Evolutionary conservation across 768 basidiomycete species (phyloP).

Genomic region (Chiua virens): DNA sequence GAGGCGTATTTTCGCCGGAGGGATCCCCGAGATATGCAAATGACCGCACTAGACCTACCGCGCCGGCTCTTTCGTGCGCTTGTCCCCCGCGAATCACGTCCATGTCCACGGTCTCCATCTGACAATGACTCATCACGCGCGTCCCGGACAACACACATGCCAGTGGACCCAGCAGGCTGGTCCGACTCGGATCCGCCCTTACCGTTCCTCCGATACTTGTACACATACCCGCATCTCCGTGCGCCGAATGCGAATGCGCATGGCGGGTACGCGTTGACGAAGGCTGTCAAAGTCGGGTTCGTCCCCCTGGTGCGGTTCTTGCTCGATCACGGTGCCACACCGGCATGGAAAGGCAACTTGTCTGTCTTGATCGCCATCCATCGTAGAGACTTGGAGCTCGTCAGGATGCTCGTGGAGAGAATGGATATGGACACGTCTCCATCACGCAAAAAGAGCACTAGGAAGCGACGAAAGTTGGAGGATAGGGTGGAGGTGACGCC

Average conservation of each 20-base stretch:
- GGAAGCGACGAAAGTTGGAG: slow-evolving; percentile 54
- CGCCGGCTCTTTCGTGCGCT: slow-evolving; percentile 64
- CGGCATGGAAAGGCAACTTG: slow-evolving; percentile 56
- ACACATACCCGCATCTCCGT: slow-evolving; percentile 38
- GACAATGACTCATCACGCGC: too few relatives aligned
- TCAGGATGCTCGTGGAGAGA: slow-evolving; percentile 78
- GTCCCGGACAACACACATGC: not conserved
- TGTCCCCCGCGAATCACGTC: slow-evolving; percentile 6
- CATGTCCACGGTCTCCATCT: too few relatives aligned
- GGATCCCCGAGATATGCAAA: not conserved
- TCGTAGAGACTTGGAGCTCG: slow-evolving; percentile 62
- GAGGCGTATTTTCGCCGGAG: slow-evolving; percentile 42
- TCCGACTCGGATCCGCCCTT: slow-evolving; percentile 53
- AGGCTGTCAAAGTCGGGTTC: slow-evolving; percentile 69
- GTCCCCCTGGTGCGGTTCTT: slow-evolving; percentile 68
- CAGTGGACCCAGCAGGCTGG: slow-evolving; percentile 38
- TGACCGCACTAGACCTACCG: slow-evolving; percentile 52
- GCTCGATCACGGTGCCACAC: slow-evolving; percentile 71
- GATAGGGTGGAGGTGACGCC: slow-evolving; percentile 57
- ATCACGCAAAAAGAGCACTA: slow-evolving; percentile 10
- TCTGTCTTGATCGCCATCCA: slow-evolving; percentile 76
- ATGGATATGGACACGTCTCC: slow-evolving; percentile 22
- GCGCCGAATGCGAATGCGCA: slow-evolving; percentile 61
- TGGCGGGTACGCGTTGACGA: slow-evolving; percentile 79
- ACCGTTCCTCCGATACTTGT: slow-evolving; percentile 63